Percentiles rank a stretch among this genome's conserved stretches.
Evolutionary conservation across 176 grass and related monocot species (phyloP).

Genomic region (Musa troglodytarum): DNA sequence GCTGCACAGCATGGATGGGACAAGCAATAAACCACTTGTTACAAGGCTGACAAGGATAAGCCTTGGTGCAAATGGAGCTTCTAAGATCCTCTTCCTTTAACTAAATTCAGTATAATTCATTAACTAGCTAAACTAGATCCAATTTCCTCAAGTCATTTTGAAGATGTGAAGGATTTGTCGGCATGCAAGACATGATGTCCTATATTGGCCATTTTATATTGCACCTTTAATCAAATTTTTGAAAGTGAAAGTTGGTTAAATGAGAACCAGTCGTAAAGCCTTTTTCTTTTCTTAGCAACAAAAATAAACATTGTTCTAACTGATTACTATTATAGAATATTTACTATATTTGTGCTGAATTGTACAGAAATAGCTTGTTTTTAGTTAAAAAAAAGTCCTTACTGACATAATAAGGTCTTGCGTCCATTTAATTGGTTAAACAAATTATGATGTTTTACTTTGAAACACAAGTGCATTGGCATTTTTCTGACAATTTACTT

Average conservation of each 20-base stretch:
- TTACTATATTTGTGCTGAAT: neutral
- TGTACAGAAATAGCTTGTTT: neutral
- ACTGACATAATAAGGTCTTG: neutral
- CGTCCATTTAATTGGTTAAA: neutral
- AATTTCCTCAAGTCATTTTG: no score
- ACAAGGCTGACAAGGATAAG: no score
- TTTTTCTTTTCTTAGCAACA: neutral
- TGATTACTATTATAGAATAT: neutral
- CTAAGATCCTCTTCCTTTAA: no score
- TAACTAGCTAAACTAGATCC: no score
- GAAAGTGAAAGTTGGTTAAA: neutral
- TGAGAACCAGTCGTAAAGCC: neutral
- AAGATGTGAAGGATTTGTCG: no score
- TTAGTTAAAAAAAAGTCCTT: neutral
- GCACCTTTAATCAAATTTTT: neutral
- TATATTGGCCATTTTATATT: no score
- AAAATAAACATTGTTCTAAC: neutral
- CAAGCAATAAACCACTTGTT: no score
- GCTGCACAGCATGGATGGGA: no score
- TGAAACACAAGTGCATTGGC: neutral
- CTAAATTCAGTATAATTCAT: no score
- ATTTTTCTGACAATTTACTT: constrained; percentile 12
- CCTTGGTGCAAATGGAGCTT: no score
- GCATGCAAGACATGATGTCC: no score
- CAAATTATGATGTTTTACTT: neutral